A percentile compares a stretch with the other conserved stretches of the same genome.
These are phyloP conservation scores for Fusarium temperatum DNA, from an alignment of 2,329 filamentous ascomycete species.

Conservation along the genomic window DNA sequence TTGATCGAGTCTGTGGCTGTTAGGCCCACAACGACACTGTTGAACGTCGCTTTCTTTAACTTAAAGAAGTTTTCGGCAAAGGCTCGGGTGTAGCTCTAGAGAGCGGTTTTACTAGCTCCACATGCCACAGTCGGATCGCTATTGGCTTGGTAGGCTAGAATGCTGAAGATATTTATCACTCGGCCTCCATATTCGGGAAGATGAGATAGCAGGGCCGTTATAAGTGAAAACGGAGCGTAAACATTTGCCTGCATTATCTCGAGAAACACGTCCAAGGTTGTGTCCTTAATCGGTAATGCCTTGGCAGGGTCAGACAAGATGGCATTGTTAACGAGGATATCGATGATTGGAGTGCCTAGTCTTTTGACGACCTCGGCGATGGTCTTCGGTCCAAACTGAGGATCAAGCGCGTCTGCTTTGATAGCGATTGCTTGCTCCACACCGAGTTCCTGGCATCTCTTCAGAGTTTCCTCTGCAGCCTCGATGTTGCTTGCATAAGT, in stretches of 20 bases:
- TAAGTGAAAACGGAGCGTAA: not conserved
- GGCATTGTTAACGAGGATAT: not conserved
- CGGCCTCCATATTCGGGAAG: not conserved
- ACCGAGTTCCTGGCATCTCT: not conserved
- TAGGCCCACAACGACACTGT: not conserved
- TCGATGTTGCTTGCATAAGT: not conserved
- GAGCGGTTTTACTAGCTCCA: not conserved
- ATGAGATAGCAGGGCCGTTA: not conserved
- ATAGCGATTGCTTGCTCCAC: not conserved
- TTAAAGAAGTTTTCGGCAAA: not conserved
- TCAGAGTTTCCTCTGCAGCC: not conserved
- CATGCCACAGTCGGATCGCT: not conserved
- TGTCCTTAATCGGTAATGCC: not conserved
- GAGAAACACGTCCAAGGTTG: not conserved
- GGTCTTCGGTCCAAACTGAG: not conserved
- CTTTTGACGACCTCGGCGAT: not conserved
- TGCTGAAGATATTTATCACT: not conserved
- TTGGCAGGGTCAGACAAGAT: not conserved
- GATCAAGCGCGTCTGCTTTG: not conserved
- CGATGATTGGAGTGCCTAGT: not conserved
- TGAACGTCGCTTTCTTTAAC: not conserved
- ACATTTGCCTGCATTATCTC: not conserved
- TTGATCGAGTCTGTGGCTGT: not conserved
- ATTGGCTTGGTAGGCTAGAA: not conserved
- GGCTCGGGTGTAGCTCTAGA: not conserved